Evolutionary conservation across 345 rosid genomes (phyloP).

Genomic region (Viola odorata): DNA sequence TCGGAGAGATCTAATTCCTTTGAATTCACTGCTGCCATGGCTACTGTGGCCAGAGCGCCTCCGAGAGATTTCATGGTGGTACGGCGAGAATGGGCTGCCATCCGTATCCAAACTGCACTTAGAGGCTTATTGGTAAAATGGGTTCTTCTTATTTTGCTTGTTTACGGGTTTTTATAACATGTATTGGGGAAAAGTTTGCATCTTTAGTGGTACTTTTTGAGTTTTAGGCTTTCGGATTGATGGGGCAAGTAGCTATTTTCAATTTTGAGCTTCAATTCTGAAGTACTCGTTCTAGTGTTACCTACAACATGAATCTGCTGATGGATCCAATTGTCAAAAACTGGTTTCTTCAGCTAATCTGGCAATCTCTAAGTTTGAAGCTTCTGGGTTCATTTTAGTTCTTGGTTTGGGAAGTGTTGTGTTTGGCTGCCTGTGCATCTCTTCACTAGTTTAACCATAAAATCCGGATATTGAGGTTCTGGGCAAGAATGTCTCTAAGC

Average conservation of each 20-base stretch:
- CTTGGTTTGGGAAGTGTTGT: no score
- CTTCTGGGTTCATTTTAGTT: no score
- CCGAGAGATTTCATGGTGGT: constrained; percentile 64
- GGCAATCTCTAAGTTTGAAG: no score
- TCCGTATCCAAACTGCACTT: constrained; percentile 79
- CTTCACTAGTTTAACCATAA: no score
- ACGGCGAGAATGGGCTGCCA: constrained; percentile 84
- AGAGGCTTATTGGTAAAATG: constrained; percentile 66
- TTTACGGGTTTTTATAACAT: not conserved
- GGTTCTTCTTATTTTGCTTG: not conserved
- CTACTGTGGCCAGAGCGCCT: constrained; percentile 66
- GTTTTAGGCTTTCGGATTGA: not conserved
- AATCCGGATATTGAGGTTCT: no score
- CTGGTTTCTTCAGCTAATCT: no score
- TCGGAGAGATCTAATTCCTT: constrained; percentile 52
- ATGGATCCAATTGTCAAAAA: no score
- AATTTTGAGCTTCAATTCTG: no score
- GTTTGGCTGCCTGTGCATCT: no score
- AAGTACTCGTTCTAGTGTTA: no score
- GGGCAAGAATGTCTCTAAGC: no score
- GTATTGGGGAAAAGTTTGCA: not conserved
- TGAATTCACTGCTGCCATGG: constrained; percentile 58
- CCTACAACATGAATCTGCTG: no score
- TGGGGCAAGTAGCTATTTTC: not conserved
- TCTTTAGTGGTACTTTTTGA: not conserved